Base-by-base conservation (phyloP, 1,284 basidiomycete species). In the Ustilago nuda region DNA sequence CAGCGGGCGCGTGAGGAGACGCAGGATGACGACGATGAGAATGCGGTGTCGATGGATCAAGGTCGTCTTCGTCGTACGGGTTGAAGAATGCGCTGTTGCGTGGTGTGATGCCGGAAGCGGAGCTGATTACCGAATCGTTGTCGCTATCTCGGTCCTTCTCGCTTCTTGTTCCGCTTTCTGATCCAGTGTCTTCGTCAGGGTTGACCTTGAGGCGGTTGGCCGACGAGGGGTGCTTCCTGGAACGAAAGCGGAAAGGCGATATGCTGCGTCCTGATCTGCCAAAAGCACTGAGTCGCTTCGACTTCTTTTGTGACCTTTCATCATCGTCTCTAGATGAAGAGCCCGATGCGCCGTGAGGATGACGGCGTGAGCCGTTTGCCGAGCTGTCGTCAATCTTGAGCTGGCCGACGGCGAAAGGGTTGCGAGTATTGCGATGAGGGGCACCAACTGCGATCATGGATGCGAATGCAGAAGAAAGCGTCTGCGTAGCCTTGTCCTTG, bases 21-120 rank as follows among this genome's bases (percentile, higher is more conserved):
- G 66, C 61, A 17, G 71, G 65, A 37, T 65, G 66, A 8, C 23
- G 56, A 30, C 59, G 51, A 27, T 64, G 72, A 2, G 63, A 61
- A 15, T 58, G 66, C 27, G 61, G 56, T 2, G 60, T 41, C 32
- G 54, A 46, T 19, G 55, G 15, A 32, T 69, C 66, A 19, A 52
- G 57, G 17, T 72, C 70, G 13, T 72, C 74, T 1, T 66, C 60
- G 12, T 69, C 74, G 27, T 72, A 45, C 0, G 55, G 57, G 36
- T 56, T 48, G 64, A 64, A 62, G 58, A 81, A 81, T n/a, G 79
- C 79, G 32, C 60, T 81, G 61, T 79, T 79, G 7, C 79, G 51
- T 0, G 79, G 79, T 0, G 61, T 63, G 54, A 81, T 73, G n/a
- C 78, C 77, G 4, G 66, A 63, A 12, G 54, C 62, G 11, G 62